Evolutionary conservation across 1,284 basidiomycete species (phyloP), one percentile per base, ranked within the genome.

Genomic region (Fomitopsis pinicola): DNA sequence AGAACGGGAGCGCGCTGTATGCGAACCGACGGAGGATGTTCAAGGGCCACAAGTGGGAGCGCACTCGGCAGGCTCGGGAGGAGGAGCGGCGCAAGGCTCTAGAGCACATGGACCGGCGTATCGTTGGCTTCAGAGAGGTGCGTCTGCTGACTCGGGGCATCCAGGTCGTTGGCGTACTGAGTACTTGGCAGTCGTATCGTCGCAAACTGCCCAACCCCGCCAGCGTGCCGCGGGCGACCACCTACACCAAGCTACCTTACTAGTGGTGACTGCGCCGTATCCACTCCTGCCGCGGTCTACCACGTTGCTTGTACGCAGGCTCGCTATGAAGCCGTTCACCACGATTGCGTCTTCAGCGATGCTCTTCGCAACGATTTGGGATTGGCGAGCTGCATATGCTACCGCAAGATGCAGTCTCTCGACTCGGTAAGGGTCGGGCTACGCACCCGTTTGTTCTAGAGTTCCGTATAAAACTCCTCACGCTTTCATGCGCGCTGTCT

Each of bases 11-110:
- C 64, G 80, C 82, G 57, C 73, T 92, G 67, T 92, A 92, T 66
- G 84, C 87, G 15, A 84, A 80, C 62, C 88, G 82, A 80, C 87
- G 85, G 78, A 78, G 82, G 65, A 92, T 92, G 90, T 92, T 93
- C 83, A 93, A 92, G 79, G 91, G 91, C 26, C 90, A 92, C 79
- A 89, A 84, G 68, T 91, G 87, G 87, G 87, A 92, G 75, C 82
- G 89, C 44, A 71, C 77, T 64, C 77, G 76, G 65, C 77, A 76
- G 59, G 76, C 78, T 68, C 76, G 76, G 65, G 70, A 75, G 58
- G 74, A 73, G 68, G 80, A 78, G 67, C 82, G 77, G 62, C 75
- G 75, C 62, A 79, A 85, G 59, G 75, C 89, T 60, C 75, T 92
- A 80, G 79, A 82, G 69, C 82, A 85, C 70, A 91, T 92, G 89